Evolutionary conservation across 176 grass and related monocot genomes (phyloP).

Genomic region (Triticum aestivum): IWGSC_CS_RefSeq_v2.1 NC_057806.1:408099669-408100168

Average conservation of each 20-base stretch:
- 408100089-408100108: too few species aligned
- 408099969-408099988: too few species aligned
- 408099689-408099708: neutral
- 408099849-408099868: neutral
- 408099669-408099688: neutral
- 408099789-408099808: neutral
- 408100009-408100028: neutral
- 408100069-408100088: too few species aligned
- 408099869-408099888: neutral
- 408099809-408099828: slow-evolving; percentile 3
- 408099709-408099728: neutral
- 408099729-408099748: neutral
- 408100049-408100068: too few species aligned
- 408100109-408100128: too few species aligned
- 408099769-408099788: neutral
- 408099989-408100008: too few species aligned
- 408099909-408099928: too few species aligned
- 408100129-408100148: neutral
- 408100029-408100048: neutral
- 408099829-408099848: neutral
- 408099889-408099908: neutral
- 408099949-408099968: too few species aligned
- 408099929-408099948: too few species aligned
- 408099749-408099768: neutral
- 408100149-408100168: neutral